A percentile compares a stretch with the other conserved stretches of the same genome.
These are phyloP conservation scores for Aspergillus pseudotamarii DNA, from an alignment of 2,329 filamentous ascomycete species.

Conservation along the genomic window DNA sequence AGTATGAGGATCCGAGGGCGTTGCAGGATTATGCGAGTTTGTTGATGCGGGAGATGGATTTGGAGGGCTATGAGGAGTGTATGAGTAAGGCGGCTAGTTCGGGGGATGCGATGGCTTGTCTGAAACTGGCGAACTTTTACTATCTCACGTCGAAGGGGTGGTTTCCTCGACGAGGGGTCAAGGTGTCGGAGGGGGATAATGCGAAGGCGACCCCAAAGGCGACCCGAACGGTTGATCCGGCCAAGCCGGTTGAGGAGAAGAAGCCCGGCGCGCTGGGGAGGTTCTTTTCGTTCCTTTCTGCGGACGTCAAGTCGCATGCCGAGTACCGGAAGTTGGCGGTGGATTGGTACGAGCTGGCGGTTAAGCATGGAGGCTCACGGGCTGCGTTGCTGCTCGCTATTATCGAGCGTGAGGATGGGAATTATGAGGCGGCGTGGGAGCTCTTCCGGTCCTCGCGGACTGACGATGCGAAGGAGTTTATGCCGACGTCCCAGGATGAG, in stretches of 20 bases:
- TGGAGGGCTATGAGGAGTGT: constrained; percentile 37
- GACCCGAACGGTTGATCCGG: neutral
- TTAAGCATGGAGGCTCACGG: constrained; percentile 18
- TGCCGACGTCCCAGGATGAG: neutral
- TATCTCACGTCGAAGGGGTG: constrained; percentile 32
- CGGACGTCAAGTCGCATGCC: constrained; percentile 19
- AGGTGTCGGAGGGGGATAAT: neutral
- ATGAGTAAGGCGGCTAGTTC: constrained; percentile 37
- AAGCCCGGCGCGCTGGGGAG: neutral
- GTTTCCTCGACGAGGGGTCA: constrained; percentile 26
- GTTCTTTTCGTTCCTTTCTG: constrained; percentile 17
- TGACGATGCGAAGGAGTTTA: constrained; percentile 11
- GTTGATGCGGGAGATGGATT: constrained; percentile 26
- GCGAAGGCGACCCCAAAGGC: neutral
- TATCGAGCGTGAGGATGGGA: constrained; percentile 32
- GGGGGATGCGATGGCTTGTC: constrained; percentile 31
- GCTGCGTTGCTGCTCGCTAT: constrained; percentile 32
- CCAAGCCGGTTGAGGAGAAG: neutral
- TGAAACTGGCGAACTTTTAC: constrained; percentile 42
- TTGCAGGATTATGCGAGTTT: constrained; percentile 30
- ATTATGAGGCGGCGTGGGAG: constrained; percentile 14
- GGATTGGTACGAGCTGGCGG: constrained; percentile 40
- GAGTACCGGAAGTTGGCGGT: constrained; percentile 33
- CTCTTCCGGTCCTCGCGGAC: constrained; percentile 18
- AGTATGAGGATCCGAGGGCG: constrained; percentile 35